These are phyloP conservation scores for Colletotrichum orchidophilum DNA, from an alignment of 2,329 filamentous ascomycete genomes.

Conservation along the genomic window DNA sequence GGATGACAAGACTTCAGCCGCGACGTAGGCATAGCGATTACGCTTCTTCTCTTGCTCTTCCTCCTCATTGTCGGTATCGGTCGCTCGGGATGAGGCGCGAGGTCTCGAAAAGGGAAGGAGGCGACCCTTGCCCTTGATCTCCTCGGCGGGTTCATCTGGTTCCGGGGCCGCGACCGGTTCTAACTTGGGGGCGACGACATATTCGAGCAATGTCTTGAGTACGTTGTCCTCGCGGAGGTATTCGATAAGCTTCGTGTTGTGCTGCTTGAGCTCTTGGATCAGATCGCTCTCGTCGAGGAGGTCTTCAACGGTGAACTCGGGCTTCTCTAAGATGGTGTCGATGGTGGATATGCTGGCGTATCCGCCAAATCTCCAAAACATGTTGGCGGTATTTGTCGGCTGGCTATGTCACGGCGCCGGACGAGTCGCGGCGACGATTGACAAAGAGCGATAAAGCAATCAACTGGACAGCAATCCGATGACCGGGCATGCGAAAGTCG, in stretches of 20 bases:
- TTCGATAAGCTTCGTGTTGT: conserved; percentile 97
- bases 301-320: conserved; percentile 94
- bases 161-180: conserved; percentile 64
- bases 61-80: conserved; percentile 60
- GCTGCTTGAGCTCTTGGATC: conserved; percentile 97
- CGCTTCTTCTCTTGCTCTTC: conserved; percentile 91
- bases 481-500: conserved; percentile 22
- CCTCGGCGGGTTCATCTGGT: conserved; percentile 58
- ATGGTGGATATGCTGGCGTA: conserved; percentile 98
- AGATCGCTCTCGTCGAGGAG: conserved; percentile 95
- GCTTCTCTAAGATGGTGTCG: conserved; percentile 95
- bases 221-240: conserved; percentile 90
- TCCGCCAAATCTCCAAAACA: conserved; percentile 99
- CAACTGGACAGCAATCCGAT: neutral
- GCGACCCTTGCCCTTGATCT: conserved; percentile 54
- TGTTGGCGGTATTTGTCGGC: conserved; percentile 62
- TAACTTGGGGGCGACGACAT: conserved; percentile 84
- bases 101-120: conserved; percentile 59
- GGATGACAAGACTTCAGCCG: conserved; percentile 92
- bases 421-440: conserved; percentile 21
- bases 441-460: conserved; percentile 15
- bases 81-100: conserved; percentile 62
- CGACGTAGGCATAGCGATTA: conserved; percentile 92
- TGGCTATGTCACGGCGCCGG: conserved; percentile 41
- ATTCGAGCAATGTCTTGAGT: conserved; percentile 85